A percentile compares a stretch with the other conserved stretches of the same genome.
These are phyloP conservation scores for Aspergillus sergii DNA, from an alignment of 2,329 filamentous ascomycete species.

Conservation along the genomic window DNA sequence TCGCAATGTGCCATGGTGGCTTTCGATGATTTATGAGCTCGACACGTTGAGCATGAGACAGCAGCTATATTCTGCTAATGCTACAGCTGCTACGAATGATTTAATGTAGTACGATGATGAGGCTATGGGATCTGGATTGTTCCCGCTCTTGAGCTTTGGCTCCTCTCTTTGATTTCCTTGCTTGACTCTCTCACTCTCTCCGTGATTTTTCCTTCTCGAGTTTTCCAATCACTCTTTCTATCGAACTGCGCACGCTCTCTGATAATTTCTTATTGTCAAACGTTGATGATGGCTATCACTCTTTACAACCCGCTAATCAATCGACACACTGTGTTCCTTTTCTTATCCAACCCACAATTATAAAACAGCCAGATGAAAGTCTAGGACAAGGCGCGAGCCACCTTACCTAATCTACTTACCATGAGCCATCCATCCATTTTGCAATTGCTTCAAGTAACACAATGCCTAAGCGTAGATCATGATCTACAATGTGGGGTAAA, in stretches of 20 bases:
- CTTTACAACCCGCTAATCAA: background rate
- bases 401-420: background rate
- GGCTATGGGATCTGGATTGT: conserved; percentile 4
- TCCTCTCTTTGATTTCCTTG: conserved; percentile 5
- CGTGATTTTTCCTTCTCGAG: background rate
- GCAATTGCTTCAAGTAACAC: background rate
- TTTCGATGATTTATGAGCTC: conserved; percentile 11
- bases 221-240: background rate
- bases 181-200: background rate
- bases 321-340: background rate
- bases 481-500: background rate
- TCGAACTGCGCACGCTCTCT: background rate
- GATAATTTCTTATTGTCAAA: background rate
- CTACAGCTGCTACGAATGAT: conserved; percentile 11
- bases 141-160: background rate
- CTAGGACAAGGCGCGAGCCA: background rate
- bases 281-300: conserved; percentile 5
- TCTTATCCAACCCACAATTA: background rate
- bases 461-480: background rate
- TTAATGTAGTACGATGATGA: conserved; percentile 7
- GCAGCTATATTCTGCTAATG: background rate
- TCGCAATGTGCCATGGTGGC: background rate
- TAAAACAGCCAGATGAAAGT: background rate
- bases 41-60: background rate
- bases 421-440: background rate